Percentiles rank a stretch among this genome's conserved stretches.
These are phyloP conservation scores for Ilex asprella DNA, from an alignment of 257 asterid species.

Conservation along the genomic window DNA sequence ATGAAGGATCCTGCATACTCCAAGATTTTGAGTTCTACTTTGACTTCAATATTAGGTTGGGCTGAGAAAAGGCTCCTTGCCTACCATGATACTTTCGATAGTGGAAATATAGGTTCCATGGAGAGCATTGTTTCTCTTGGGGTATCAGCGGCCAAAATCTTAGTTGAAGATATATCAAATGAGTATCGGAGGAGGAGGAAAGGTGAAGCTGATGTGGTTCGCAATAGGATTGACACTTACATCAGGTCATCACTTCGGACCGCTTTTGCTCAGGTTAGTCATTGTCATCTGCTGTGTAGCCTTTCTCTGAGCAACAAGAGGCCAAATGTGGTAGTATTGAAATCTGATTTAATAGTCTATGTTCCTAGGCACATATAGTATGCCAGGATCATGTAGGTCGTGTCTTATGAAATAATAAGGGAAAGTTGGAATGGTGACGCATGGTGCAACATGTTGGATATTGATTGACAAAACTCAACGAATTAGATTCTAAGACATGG, in stretches of 20 bases:
- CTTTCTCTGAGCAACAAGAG: background rate
- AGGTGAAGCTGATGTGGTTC: constrained; percentile 83
- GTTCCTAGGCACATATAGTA: too few species aligned
- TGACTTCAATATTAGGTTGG: constrained; percentile 96
- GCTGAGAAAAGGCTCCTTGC: constrained; percentile 98
- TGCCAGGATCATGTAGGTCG: too few species aligned
- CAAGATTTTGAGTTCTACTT: constrained; percentile 69
- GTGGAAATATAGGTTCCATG: constrained; percentile 74
- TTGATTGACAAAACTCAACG: too few species aligned
- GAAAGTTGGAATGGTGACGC: too few species aligned
- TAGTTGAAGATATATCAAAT: constrained; percentile 92
- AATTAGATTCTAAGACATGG: too few species aligned
- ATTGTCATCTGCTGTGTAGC: constrained; percentile 1
- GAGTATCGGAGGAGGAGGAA: constrained; percentile 92
- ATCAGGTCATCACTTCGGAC: constrained; percentile 97
- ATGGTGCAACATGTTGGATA: too few species aligned
- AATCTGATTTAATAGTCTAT: too few species aligned
- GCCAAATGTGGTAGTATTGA: too few species aligned
- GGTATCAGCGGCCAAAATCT: constrained; percentile 75
- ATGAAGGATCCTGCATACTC: constrained; percentile 73
- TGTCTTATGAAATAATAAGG: too few species aligned
- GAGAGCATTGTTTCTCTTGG: constrained; percentile 83
- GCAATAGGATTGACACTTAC: constrained; percentile 90
- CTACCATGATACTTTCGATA: constrained; percentile 87
- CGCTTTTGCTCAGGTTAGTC: constrained; percentile 98